Base-by-base conservation (phyloP, 139 green algal species). In the Auxenochlorella protothecoides region DNA sequence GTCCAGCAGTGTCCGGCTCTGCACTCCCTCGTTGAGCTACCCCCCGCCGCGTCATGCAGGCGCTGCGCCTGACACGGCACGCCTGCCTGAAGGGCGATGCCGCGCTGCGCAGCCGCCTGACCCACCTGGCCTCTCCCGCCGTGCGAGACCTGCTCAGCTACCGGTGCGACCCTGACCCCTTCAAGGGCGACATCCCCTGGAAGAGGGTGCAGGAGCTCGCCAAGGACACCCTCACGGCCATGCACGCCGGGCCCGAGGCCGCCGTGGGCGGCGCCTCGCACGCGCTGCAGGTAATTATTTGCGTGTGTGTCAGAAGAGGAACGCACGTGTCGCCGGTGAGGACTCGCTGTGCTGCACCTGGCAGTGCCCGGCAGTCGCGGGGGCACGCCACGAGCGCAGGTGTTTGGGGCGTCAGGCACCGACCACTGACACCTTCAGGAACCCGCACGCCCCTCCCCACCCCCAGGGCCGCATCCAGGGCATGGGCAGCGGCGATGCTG, bases 401-500 rank as follows among this genome's bases (percentile, higher is more conserved):
- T 44, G 27, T 44, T 44, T 44, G 27, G 0, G 27, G 27, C 27
- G 27, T 44, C 27, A 44, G 27, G 27, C 27, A 44, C 27, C 27
- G 27, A 44, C 27, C 27, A 44, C 27, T 44, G 27, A 44, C 27
- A 1, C 27, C 27, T 44, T 44, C 27, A 1, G 27, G 27, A 44
- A 44, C 27, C 53, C 53, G 53, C 12, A 13, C 5, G 52, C 6
- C 62, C 2, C 16, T 15, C 7, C 4, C 62, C 6, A 59, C 14
- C 14, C 59, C 71, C 79, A 89, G 81, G 80, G 81, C 64, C 84
- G 87, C 53, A 92, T 95, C 55, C 85, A 95, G 59, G 89, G 89
- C 62, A 94, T 95, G 81, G 89, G 89, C 68, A 93, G 83, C 74
- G 76, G 61, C 0, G 59, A 59, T 4, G 67, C 8, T 6, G 63